These are phyloP conservation scores for Phytopythium sindhum DNA, from an alignment of 352 stramenopile species.

Conservation along the genomic window DNA sequence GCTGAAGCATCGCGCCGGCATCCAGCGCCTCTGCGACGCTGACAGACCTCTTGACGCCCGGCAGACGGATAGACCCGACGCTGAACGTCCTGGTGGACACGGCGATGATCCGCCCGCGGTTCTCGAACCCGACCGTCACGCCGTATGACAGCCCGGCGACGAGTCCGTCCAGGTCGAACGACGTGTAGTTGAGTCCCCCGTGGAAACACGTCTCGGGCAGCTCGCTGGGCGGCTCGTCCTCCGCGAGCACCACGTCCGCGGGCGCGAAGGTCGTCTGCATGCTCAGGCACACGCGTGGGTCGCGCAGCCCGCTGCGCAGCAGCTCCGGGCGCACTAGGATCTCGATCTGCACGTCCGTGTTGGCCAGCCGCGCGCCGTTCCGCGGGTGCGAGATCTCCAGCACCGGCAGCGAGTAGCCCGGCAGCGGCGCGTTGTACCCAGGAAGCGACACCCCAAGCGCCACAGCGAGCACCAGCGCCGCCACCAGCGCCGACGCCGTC, in stretches of 20 bases:
- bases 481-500: neutral
- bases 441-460: neutral
- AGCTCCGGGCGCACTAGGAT: conserved; percentile 43
- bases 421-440: conserved; percentile 27
- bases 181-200: conserved; percentile 40
- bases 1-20: conserved; percentile 33
- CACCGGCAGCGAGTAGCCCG: conserved; percentile 23
- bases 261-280: conserved; percentile 46
- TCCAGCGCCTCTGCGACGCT: conserved; percentile 47
- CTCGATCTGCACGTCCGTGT: conserved; percentile 49
- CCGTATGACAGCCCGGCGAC: conserved; percentile 50
- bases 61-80: conserved; percentile 41
- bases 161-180: conserved; percentile 55
- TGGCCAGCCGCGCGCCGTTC: conserved; percentile 39
- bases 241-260: conserved; percentile 33
- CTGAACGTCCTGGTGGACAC: conserved; percentile 65
- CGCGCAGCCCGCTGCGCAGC: conserved; percentile 16
- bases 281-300: conserved; percentile 51
- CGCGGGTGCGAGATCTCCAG: conserved; percentile 61
- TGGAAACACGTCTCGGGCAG: conserved; percentile 60
- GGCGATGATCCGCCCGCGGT: conserved; percentile 41
- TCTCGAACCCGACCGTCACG: conserved; percentile 51
- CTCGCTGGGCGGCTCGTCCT: conserved; percentile 13
- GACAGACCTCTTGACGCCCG: conserved; percentile 19
- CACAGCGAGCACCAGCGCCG: neutral